phyloP scores from a whole-genome alignment of 257 asterid genomes.

The Mitragyna speciosa region DNA sequence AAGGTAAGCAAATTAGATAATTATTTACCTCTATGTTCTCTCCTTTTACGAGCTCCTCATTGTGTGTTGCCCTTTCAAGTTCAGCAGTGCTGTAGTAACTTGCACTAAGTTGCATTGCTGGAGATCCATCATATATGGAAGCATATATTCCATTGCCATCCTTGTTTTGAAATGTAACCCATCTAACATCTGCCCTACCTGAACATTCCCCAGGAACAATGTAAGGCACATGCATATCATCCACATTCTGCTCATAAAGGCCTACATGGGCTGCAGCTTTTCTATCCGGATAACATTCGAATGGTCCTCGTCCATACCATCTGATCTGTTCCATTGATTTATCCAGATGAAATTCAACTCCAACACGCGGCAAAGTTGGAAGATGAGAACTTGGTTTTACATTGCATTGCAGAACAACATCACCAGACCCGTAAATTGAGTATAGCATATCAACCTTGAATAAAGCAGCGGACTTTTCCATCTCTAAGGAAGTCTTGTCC shows the following conservation, averaged over 20 bases:
- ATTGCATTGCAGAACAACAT: slow-evolving; percentile 68
- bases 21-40: slow-evolving; percentile 74
- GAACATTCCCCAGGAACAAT: slow-evolving; percentile 77
- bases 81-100: slow-evolving; percentile 83
- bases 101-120: slow-evolving; percentile 91
- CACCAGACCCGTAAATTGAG: slow-evolving; percentile 76
- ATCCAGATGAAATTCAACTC: slow-evolving; percentile 75
- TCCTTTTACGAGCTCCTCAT: slow-evolving; percentile 66
- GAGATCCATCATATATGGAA: slow-evolving; percentile 65
- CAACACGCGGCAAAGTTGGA: slow-evolving; percentile 97
- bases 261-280: slow-evolving; percentile 89
- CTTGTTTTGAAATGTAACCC: slow-evolving; percentile 76
- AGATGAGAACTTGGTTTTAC: slow-evolving; percentile 64
- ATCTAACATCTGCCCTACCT: slow-evolving; percentile 89
- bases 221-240: slow-evolving; percentile 87
- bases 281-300: slow-evolving; percentile 97
- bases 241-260: slow-evolving; percentile 59
- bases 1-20: background rate
- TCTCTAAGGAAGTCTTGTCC: slow-evolving; percentile 31
- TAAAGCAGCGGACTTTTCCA: slow-evolving; percentile 35
- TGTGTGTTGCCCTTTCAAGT: slow-evolving; percentile 83
- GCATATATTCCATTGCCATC: slow-evolving; percentile 77
- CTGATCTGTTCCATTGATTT: slow-evolving; percentile 64
- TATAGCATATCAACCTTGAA: slow-evolving; percentile 53
- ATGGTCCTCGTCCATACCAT: slow-evolving; percentile 95